These are phyloP conservation scores for Xylariaceae sp. DNA, from an alignment of 2,329 filamentous ascomycete species.

Conservation along the genomic window DNA sequence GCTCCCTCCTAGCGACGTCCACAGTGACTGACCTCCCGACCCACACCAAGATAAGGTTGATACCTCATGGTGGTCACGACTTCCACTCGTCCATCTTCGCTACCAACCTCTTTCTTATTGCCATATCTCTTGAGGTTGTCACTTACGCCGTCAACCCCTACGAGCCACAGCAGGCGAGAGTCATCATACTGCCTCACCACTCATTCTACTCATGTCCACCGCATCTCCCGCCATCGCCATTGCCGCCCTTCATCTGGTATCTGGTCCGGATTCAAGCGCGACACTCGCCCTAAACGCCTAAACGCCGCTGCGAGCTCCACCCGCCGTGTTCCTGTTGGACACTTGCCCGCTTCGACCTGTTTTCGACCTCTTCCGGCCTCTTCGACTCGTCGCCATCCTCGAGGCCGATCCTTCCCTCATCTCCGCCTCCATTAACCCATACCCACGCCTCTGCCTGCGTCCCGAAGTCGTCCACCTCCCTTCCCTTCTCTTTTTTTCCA, in stretches of 20 bases:
- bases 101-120: not conserved
- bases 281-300: constrained; percentile 9
- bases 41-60: not conserved
- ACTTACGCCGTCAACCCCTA: not conserved
- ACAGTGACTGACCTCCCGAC: not conserved
- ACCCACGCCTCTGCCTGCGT: not conserved
- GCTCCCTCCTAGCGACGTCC: not conserved
- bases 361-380: not conserved
- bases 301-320: constrained; percentile 15
- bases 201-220: constrained; percentile 1
- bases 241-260: constrained; percentile 5
- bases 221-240: not conserved
- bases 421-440: not conserved
- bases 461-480: not conserved
- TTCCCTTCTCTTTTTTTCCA: not conserved
- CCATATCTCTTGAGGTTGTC: not conserved
- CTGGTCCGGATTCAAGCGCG: constrained; percentile 17
- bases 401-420: constrained; percentile 6
- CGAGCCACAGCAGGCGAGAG: constrained; percentile 5
- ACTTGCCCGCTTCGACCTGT: constrained; percentile 2
- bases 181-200: not conserved
- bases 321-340: constrained; percentile 4
- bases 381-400: not conserved
- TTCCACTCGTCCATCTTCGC: not conserved
- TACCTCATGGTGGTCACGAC: constrained; percentile 1